Evolutionary conservation across 805 yeast genomes (phyloP).

Genomic region (Candida stauntonica): DNA sequence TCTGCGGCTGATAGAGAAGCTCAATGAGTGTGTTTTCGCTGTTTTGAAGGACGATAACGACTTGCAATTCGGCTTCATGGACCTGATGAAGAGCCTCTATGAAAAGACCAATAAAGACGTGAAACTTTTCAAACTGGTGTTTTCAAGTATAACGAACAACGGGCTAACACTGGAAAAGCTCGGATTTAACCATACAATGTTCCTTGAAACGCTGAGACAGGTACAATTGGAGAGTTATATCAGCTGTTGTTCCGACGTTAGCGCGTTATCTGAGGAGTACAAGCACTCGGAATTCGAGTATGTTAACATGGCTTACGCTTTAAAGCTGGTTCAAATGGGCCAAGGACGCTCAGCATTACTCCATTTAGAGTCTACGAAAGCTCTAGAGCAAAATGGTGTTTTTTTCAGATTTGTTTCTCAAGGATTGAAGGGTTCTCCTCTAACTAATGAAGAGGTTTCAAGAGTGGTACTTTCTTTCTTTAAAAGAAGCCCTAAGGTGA

Average conservation of each 20-base stretch:
- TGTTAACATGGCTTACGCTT: constrained; percentile 13
- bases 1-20: constrained; percentile 1
- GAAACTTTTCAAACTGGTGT: constrained; percentile 14
- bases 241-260: constrained; percentile 9
- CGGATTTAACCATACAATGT: constrained; percentile 7
- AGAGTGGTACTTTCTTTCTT: constrained; percentile 2
- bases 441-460: constrained; percentile 1
- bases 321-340: constrained; percentile 7
- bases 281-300: constrained; percentile 15
- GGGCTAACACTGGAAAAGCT: constrained; percentile 1
- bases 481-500: constrained; percentile 4
- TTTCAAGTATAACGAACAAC: constrained; percentile 10
- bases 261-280: constrained; percentile 11
- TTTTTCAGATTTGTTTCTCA: constrained; percentile 12
- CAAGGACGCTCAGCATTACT: constrained; percentile 7
- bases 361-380: constrained; percentile 4
- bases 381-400: constrained; percentile 12
- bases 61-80: constrained; percentile 12
- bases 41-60: constrained; percentile 15
- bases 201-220: constrained; percentile 12
- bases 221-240: constrained; percentile 16
- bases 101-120: constrained; percentile 7
- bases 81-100: constrained; percentile 15
- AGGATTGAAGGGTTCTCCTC: constrained; percentile 2
- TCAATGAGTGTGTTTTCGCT: constrained; percentile 10